Evolutionary conservation across 1,284 basidiomycete species (phyloP), one percentile per base, ranked within the genome.

Genomic region (Ustilago trichophora): DNA sequence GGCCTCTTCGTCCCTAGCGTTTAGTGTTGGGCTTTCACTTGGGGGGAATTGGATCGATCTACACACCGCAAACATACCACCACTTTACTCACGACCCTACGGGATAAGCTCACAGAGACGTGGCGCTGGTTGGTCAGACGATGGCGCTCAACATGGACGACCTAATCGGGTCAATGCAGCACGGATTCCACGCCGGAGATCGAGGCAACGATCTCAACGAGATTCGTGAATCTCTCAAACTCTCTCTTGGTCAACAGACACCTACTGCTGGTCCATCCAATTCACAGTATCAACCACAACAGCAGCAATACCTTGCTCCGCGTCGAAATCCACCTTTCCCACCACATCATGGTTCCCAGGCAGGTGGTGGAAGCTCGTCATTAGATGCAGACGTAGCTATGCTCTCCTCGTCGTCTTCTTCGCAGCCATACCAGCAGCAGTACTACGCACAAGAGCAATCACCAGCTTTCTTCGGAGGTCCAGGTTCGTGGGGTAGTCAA

Each of bases 91-190:
- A n/a, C n/a, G n/a, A n/a, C n/a, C n/a, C n/a, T n/a, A n/a, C n/a
- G n/a, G n/a, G n/a, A n/a, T n/a, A n/a, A n/a, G n/a, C n/a, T n/a
- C n/a, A n/a, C n/a, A n/a, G n/a, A n/a, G n/a, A n/a, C n/a, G n/a
- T n/a, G n/a, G n/a, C n/a, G n/a, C n/a, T n/a, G n/a, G n/a, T n/a
- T n/a, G n/a, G n/a, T n/a, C n/a, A n/a, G n/a, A n/a, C 27, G 12
- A 76, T 76, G 74, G 74, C 74, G 50, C 53, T 76, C 22, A 74
- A 76, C 35, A 58, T 76, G 48, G 74, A 76, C 54, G 74, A 76
- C 40, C 69, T 76, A 6, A 76, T 76, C 45, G 74, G 74, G 15
- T 72, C 69, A 8, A 76, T 76, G 74, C 74, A 74, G 47, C 68
- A 72, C 32, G 52, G 56, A 31, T 69, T 73, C 31, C 67, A 73